Percentiles rank a stretch among this genome's conserved stretches.
These are phyloP conservation scores for Trichopus zeylanicus DNA, from an alignment of 116 monocot species.

Conservation along the genomic window DNA sequence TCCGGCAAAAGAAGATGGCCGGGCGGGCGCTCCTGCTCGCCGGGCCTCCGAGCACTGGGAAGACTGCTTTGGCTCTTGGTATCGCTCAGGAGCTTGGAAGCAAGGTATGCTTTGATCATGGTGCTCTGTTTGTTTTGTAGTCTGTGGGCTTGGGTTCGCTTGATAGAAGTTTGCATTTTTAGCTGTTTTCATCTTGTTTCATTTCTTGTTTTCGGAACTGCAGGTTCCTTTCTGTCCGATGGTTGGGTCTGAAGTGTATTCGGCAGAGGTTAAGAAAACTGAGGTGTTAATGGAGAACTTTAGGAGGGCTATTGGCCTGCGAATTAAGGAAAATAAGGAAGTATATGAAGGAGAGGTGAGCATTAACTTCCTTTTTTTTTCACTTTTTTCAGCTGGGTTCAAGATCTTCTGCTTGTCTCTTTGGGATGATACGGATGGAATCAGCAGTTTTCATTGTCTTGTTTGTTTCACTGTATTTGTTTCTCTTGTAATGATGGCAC, in stretches of 20 bases:
- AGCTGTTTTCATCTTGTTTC: not conserved
- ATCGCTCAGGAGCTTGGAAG: conserved; percentile 88
- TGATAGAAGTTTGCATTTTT: not conserved
- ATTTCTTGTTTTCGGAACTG: conserved; percentile 6
- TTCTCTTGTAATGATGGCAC: not conserved
- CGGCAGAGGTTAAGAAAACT: conserved; percentile 97
- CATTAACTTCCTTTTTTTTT: conserved; percentile 3
- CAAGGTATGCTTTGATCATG: conserved; percentile 40
- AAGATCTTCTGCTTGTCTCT: not conserved
- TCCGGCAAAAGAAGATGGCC: conserved; percentile 97
- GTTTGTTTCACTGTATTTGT: not conserved
- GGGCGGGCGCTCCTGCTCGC: conserved; percentile 84
- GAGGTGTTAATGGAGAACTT: conserved; percentile 99
- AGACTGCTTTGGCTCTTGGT: conserved; percentile 91
- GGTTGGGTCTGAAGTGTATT: conserved; percentile 98
- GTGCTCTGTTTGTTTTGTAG: not conserved
- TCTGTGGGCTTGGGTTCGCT: not conserved
- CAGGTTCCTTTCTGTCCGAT: conserved; percentile 99
- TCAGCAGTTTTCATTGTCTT: not conserved
- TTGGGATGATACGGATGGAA: not conserved
- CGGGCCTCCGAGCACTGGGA: conserved; percentile 91
- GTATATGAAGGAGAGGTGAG: conserved; percentile 99
- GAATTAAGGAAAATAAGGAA: conserved; percentile 97
- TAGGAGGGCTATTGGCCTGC: conserved; percentile 87
- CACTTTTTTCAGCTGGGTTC: not conserved